phyloP scores from a whole-genome alignment of 2,329 filamentous ascomycete species.

The Sarocladium brachiariae region DNA sequence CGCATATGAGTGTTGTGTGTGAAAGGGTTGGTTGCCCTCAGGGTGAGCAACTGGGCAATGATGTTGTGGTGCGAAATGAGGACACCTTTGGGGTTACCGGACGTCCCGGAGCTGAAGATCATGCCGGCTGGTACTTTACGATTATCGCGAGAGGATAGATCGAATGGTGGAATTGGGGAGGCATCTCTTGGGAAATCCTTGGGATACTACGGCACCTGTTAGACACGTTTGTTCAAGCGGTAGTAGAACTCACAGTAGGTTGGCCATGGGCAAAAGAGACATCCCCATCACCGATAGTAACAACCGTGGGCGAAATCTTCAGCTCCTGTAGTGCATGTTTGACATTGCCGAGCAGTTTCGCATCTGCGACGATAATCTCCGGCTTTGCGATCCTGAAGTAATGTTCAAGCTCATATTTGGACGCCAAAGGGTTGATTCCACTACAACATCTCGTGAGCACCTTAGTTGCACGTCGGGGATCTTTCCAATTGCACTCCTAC shows the following conservation, averaged over 20 bases:
- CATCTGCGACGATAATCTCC: conserved; percentile 15
- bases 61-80: conserved; percentile 18
- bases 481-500: too few species aligned
- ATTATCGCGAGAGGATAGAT: conserved; percentile 14
- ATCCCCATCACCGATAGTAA: background rate
- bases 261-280: background rate
- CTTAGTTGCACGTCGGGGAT: too few species aligned
- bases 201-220: background rate
- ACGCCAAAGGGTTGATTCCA: conserved; percentile 18
- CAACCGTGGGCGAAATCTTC: background rate
- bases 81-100: conserved; percentile 19
- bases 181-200: background rate
- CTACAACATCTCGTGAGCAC: conserved; percentile 8
- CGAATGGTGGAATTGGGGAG: background rate
- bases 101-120: conserved; percentile 19
- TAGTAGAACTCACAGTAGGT: background rate
- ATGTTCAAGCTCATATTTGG: conserved; percentile 18
- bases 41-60: conserved; percentile 16
- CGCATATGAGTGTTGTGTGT: conserved; percentile 16
- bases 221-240: background rate
- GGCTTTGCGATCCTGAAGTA: conserved; percentile 17
- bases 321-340: background rate
- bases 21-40: conserved; percentile 19
- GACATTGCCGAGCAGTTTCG: conserved; percentile 11
- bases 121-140: conserved; percentile 15